These are phyloP conservation scores for Penicillium sp. DNA, from an alignment of 2,329 filamentous ascomycete genomes.

Conservation along the genomic window DNA sequence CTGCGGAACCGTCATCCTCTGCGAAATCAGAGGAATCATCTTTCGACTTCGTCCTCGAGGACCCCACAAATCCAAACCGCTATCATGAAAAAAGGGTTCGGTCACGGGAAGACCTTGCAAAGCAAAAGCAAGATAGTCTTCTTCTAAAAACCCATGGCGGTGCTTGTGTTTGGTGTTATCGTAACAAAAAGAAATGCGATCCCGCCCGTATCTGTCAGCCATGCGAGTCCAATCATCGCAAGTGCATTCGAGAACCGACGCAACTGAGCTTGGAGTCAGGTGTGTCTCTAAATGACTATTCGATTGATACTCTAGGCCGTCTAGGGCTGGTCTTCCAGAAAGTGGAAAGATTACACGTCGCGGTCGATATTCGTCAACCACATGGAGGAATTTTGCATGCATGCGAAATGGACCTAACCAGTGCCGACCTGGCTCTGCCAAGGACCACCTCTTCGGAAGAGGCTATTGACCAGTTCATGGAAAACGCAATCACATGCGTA, in stretches of 20 bases:
- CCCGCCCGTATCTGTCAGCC: conserved; percentile 3
- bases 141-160: conserved; percentile 24
- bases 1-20: not conserved
- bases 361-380: conserved; percentile 14
- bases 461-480: conserved; percentile 2
- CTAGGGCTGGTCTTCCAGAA: conserved; percentile 5
- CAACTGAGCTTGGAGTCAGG: conserved; percentile 14
- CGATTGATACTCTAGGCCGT: not conserved
- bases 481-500: conserved; percentile 4
- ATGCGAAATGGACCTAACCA: conserved; percentile 8
- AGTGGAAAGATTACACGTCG: not conserved
- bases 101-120: conserved; percentile 10
- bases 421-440: not conserved
- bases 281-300: not conserved
- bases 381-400: not conserved
- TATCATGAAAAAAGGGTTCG: conserved; percentile 7
- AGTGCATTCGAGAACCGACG: conserved; percentile 22
- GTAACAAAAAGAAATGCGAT: conserved; percentile 27
- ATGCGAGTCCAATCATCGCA: conserved; percentile 19
- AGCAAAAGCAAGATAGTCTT: conserved; percentile 14
- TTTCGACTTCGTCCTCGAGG: conserved; percentile 11
- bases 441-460: not conserved
- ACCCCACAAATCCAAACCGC: conserved; percentile 10
- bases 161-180: conserved; percentile 27
- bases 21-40: not conserved